phyloP scores from a whole-genome alignment of 768 basidiomycete species.

The Suillus fuscotomentosus region DNA sequence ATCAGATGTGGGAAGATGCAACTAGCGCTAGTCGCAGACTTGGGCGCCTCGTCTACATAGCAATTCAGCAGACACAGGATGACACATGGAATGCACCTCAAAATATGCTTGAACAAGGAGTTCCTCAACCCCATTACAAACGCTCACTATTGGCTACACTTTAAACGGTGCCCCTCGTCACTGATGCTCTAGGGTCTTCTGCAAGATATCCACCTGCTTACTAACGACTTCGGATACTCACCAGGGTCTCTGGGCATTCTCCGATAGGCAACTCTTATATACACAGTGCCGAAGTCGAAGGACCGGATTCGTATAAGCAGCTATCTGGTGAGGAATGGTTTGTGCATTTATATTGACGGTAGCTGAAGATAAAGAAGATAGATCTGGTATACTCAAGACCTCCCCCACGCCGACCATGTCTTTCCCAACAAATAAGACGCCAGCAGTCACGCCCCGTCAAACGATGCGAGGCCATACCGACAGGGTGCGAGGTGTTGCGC shows the following conservation, averaged over 20 bases:
- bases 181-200: not conserved
- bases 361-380: too few relatives aligned
- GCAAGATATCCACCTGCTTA: not conserved
- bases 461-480: not conserved
- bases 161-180: not conserved
- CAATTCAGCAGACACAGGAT: not conserved
- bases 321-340: too few relatives aligned
- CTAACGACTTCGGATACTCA: not conserved
- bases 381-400: not conserved
- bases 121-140: not conserved
- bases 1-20: not conserved
- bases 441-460: too few relatives aligned
- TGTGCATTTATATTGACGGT: not conserved
- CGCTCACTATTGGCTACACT: not conserved
- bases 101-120: not conserved
- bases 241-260: not conserved
- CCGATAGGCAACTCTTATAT: not conserved
- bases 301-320: too few relatives aligned
- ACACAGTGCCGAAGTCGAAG: too few relatives aligned
- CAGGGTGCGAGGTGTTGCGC: not conserved
- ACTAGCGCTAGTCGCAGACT: not conserved
- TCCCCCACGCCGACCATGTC: not conserved
- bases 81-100: not conserved
- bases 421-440: not conserved
- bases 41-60: not conserved